phyloP scores from a whole-genome alignment of 2,329 filamentous ascomycete species.

The Aureobasidium mangrovei region DNA sequence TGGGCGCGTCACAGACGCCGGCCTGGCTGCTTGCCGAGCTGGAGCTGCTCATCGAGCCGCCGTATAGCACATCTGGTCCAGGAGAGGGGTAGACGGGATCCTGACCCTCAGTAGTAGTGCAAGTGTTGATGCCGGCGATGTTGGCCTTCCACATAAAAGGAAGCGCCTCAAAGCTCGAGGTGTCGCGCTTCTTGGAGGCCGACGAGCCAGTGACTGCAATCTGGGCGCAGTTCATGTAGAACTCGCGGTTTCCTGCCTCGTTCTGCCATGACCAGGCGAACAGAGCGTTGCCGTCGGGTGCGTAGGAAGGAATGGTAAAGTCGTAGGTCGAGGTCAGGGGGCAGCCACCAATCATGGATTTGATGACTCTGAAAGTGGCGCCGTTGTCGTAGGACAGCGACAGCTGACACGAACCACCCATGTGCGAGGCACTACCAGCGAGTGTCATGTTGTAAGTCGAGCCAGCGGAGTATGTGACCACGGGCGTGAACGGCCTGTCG shows the following conservation, averaged over 20 bases:
- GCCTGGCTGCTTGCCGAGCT: slow-evolving; percentile 17
- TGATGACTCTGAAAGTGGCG: slow-evolving; percentile 58
- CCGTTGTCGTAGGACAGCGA: slow-evolving; percentile 66
- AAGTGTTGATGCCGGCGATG: slow-evolving; percentile 32
- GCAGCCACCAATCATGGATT: slow-evolving; percentile 53
- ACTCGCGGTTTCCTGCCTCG: slow-evolving; percentile 60
- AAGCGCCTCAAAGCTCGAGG: slow-evolving; percentile 18
- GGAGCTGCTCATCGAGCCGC: slow-evolving; percentile 24
- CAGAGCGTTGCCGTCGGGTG: slow-evolving; percentile 52
- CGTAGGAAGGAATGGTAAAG: slow-evolving; percentile 58
- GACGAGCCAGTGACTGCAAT: slow-evolving; percentile 45
- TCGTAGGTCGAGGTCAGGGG: slow-evolving; percentile 46
- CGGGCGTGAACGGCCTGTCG: slow-evolving; percentile 42
- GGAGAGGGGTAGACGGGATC: slow-evolving; percentile 35
- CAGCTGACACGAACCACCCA: slow-evolving; percentile 68
- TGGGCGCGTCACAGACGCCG: slow-evolving; percentile 26
- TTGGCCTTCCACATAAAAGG: slow-evolving; percentile 39
- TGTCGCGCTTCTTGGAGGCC: slow-evolving; percentile 3
- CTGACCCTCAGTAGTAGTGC: slow-evolving; percentile 29
- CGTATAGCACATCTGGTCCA: slow-evolving; percentile 33
- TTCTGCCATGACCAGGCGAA: slow-evolving; percentile 58
- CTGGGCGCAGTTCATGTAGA: slow-evolving; percentile 79
- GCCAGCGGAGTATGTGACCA: slow-evolving; percentile 56
- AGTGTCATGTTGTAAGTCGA: slow-evolving; percentile 55
- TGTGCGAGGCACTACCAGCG: slow-evolving; percentile 50